phyloP scores from a whole-genome alignment of 1,139 yeast species.

The Trichomonascaceae sp. region DNA sequence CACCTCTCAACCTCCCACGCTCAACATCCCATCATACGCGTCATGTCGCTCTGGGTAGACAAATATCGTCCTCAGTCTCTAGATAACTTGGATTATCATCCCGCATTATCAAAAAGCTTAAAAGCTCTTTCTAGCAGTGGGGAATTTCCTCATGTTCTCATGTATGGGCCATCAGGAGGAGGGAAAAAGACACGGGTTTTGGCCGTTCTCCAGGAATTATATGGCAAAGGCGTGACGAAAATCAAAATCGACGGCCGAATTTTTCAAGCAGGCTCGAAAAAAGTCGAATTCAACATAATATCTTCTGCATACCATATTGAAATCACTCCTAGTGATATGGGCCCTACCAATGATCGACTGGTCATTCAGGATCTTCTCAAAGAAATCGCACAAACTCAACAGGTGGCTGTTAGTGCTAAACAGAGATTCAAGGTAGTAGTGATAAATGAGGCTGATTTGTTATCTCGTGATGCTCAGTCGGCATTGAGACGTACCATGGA shows the following conservation, averaged over 20 bases:
- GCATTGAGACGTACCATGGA: conserved; percentile 98
- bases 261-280: conserved; percentile 66
- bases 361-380: conserved; percentile 91
- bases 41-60: conserved; percentile 95
- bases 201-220: conserved; percentile 71
- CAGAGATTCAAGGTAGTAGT: conserved; percentile 88
- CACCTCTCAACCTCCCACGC: background rate
- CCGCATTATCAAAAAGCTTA: conserved; percentile 55
- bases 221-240: conserved; percentile 75
- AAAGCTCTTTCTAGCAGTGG: conserved; percentile 55
- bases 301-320: conserved; percentile 88
- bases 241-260: conserved; percentile 86
- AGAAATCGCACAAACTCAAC: conserved; percentile 93
- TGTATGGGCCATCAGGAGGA: conserved; percentile 95
- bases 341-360: conserved; percentile 78
- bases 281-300: conserved; percentile 84
- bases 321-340: conserved; percentile 95
- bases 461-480: conserved; percentile 95
- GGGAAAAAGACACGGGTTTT: conserved; percentile 94
- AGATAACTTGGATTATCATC: conserved; percentile 60
- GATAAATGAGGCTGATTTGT: conserved; percentile 88
- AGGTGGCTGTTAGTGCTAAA: conserved; percentile 67
- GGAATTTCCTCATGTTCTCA: conserved; percentile 86
- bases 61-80: conserved; percentile 77
- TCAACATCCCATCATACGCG: background rate